A percentile compares a stretch with the other conserved stretches of the same genome.
Evolutionary conservation across 345 rosid genomes (phyloP).

Genomic region (Psidium guajava): DNA sequence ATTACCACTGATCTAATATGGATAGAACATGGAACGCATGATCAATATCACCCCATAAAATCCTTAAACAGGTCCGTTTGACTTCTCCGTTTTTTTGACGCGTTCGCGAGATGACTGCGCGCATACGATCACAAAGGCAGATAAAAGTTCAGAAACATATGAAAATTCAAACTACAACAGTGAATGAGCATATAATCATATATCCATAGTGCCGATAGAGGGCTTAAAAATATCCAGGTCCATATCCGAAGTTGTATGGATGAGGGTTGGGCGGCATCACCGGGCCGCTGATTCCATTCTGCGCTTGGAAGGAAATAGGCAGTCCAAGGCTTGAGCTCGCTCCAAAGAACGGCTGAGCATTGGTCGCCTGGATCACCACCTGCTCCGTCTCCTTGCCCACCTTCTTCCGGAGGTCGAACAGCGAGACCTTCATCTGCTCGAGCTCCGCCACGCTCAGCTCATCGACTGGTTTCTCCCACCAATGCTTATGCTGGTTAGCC

Average conservation of each 20-base stretch:
- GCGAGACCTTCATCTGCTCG: slow-evolving; percentile 5
- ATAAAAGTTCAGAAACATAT: not conserved
- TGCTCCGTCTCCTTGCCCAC: slow-evolving; percentile 4
- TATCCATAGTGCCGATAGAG: not conserved
- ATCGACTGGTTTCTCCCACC: slow-evolving; percentile 20
- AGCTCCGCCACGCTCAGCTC: slow-evolving; percentile 13
- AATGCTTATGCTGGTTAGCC: slow-evolving; percentile 1
- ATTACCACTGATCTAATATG: not conserved
- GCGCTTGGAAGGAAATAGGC: not conserved
- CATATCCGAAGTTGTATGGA: not conserved
- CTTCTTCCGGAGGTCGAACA: slow-evolving; percentile 15
- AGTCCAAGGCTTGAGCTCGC: not conserved
- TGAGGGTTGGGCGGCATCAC: not conserved
- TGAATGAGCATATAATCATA: not conserved
- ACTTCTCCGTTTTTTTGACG: not conserved
- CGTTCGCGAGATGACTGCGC: not conserved
- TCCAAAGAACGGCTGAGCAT: not conserved
- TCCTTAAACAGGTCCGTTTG: not conserved
- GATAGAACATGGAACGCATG: not conserved
- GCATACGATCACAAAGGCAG: not conserved
- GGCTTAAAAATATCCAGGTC: not conserved
- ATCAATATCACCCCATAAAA: not conserved
- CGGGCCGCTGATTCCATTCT: not conserved
- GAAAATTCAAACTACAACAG: not conserved
- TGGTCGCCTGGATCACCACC: slow-evolving; percentile 2